Evolutionary conservation across 2,329 filamentous ascomycete genomes (phyloP).

Genomic region (Pseudogymnoascus pannorum): DNA sequence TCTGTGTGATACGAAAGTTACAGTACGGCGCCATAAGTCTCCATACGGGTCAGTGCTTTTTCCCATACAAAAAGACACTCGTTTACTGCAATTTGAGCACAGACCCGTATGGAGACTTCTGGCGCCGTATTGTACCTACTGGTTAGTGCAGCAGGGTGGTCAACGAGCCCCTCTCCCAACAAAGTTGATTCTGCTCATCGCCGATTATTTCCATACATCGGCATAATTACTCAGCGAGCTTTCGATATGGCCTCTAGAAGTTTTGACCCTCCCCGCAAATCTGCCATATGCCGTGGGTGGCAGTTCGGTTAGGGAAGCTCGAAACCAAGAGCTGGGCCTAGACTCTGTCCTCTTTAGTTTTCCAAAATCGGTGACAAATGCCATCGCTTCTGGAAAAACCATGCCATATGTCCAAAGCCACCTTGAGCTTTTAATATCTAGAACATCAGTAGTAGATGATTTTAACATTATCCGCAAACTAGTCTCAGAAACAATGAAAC

Average conservation of each 20-base stretch:
- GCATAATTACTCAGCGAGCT: neutral
- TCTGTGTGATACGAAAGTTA: neutral
- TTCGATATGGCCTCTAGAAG: neutral
- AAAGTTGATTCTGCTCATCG: neutral
- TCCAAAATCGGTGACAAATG: neutral
- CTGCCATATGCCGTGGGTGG: neutral
- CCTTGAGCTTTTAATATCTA: neutral
- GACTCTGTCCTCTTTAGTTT: neutral
- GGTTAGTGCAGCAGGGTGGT: too few relatives aligned
- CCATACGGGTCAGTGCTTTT: too few relatives aligned
- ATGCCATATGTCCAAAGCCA: neutral
- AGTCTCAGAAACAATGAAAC: neutral
- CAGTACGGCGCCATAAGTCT: too few relatives aligned
- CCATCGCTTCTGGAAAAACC: neutral
- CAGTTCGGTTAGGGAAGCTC: neutral
- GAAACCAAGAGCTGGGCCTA: neutral
- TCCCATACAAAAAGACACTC: too few relatives aligned
- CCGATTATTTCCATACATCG: neutral
- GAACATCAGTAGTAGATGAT: neutral
- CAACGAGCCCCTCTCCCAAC: neutral
- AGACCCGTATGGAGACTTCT: too few relatives aligned
- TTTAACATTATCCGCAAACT: neutral
- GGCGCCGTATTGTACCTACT: too few relatives aligned
- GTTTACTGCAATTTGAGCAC: too few relatives aligned
- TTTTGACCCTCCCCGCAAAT: neutral